Percentiles rank a stretch among this genome's conserved stretches.
Evolutionary conservation across 2,329 filamentous ascomycete species (phyloP).

Genomic region (Aureobasidium sp.): DNA sequence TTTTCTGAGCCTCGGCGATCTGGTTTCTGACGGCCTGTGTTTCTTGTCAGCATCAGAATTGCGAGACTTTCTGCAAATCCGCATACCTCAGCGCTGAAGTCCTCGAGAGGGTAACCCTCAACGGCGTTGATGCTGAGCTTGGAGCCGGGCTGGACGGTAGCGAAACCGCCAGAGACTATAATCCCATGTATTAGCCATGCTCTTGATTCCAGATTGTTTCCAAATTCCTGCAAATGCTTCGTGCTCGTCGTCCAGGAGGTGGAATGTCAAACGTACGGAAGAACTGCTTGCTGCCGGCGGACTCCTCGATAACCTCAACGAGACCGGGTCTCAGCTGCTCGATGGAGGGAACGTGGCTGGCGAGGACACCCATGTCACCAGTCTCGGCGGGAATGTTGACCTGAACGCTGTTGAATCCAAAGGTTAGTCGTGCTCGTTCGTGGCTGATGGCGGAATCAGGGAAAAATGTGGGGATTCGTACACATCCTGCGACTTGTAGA

Average conservation of each 20-base stretch:
- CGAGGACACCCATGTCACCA: slow-evolving; percentile 98
- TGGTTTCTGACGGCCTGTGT: slow-evolving; percentile 68
- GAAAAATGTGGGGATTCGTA: slow-evolving; percentile 35
- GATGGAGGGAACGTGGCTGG: slow-evolving; percentile 97
- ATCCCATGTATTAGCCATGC: background rate
- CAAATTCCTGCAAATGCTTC: background rate
- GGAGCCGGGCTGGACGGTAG: slow-evolving; percentile 91
- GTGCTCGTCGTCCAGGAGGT: slow-evolving; percentile 8
- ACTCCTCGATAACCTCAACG: slow-evolving; percentile 92
- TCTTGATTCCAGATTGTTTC: background rate
- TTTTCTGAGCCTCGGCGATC: slow-evolving; percentile 92
- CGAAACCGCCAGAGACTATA: slow-evolving; percentile 90
- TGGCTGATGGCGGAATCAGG: slow-evolving; percentile 1
- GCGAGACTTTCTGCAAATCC: background rate
- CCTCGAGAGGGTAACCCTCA: slow-evolving; percentile 88
- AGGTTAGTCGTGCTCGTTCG: slow-evolving; percentile 19
- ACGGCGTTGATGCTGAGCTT: slow-evolving; percentile 96
- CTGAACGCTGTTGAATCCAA: slow-evolving; percentile 63
- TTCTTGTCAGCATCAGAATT: slow-evolving; percentile 3
- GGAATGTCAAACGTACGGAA: slow-evolving; percentile 66
- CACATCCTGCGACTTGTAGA: slow-evolving; percentile 65
- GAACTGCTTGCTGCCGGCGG: slow-evolving; percentile 85
- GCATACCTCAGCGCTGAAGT: slow-evolving; percentile 78
- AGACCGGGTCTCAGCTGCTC: slow-evolving; percentile 97
- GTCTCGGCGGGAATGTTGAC: slow-evolving; percentile 98